These are phyloP conservation scores for Acidiella bohemica DNA, from an alignment of 495 filamentous ascomycete species.

Conservation along the genomic window DNA sequence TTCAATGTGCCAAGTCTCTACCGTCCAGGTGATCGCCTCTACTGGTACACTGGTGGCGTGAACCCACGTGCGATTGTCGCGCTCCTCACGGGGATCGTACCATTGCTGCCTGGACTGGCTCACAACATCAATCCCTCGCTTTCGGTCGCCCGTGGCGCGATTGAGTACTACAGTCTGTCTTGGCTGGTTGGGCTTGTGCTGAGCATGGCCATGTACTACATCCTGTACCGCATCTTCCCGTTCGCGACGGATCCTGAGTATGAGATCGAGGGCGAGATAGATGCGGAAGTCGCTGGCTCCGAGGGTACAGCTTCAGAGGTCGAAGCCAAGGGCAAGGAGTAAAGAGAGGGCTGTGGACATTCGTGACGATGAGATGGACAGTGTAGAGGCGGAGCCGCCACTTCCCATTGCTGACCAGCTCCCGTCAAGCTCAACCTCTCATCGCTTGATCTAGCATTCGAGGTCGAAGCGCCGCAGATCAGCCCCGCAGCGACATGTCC, in stretches of 20 bases:
- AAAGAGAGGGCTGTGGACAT: no score
- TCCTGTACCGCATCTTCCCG: constrained; percentile 6
- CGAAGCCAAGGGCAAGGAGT: no score
- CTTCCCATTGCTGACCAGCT: no score
- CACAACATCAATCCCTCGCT: constrained; percentile 38
- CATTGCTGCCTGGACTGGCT: constrained; percentile 46
- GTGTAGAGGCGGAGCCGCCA: no score
- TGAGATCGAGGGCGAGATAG: not conserved
- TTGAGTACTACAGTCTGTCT: constrained; percentile 4
- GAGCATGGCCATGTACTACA: not conserved
- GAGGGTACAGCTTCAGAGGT: no score
- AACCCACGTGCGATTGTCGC: constrained; percentile 54
- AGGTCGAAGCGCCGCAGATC: no score
- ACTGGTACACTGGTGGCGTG: constrained; percentile 39
- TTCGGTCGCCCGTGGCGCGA: constrained; percentile 28
- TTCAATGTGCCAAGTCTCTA: constrained; percentile 48
- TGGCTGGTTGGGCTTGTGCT: constrained; percentile 8
- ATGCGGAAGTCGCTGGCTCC: not conserved
- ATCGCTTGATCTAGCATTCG: no score
- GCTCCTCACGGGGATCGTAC: constrained; percentile 50
- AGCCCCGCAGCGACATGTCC: no score
- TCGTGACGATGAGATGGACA: no score
- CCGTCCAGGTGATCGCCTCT: constrained; percentile 36
- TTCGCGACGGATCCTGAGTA: not conserved
- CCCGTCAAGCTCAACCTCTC: no score